Evolutionary conservation across 345 rosid species (phyloP).

Genomic region (Reutealis trisperma): DNA sequence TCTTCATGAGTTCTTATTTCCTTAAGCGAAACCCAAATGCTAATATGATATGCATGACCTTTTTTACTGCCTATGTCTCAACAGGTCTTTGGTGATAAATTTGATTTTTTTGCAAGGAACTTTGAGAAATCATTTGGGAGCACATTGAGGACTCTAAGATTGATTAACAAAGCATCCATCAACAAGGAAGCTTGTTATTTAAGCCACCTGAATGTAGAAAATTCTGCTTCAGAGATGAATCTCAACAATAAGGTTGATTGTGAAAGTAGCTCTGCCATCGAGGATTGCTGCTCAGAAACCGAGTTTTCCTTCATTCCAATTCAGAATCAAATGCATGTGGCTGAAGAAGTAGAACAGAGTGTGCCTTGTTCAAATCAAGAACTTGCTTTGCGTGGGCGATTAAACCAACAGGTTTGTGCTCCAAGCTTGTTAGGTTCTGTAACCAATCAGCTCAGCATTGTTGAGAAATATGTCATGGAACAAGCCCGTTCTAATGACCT

Average conservation of each 20-base stretch:
- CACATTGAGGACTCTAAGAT: constrained; percentile 77
- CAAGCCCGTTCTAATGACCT: constrained; percentile 78
- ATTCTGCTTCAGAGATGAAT: constrained; percentile 26
- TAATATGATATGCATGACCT: constrained; percentile 19
- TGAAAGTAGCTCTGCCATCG: constrained; percentile 19
- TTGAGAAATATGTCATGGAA: constrained; percentile 59
- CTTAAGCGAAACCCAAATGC: constrained; percentile 18
- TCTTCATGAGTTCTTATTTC: constrained; percentile 11
- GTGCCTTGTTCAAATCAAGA: constrained; percentile 34
- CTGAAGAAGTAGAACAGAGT: constrained; percentile 43
- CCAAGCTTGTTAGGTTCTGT: constrained; percentile 33
- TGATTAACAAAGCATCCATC: constrained; percentile 54
- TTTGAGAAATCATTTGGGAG: constrained; percentile 84
- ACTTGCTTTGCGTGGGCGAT: constrained; percentile 36
- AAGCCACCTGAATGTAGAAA: constrained; percentile 25
- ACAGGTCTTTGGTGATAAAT: constrained; percentile 82
- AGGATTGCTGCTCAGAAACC: constrained; percentile 36
- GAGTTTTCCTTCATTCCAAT: constrained; percentile 30
- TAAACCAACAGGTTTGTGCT: constrained; percentile 40
- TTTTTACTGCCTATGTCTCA: constrained; percentile 25
- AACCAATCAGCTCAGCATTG: constrained; percentile 29
- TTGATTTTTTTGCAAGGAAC: constrained; percentile 57
- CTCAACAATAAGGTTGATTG: constrained; percentile 13
- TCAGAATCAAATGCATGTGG: constrained; percentile 23
- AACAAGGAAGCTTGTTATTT: constrained; percentile 23